These are phyloP conservation scores for Didymellaceae sp. DNA, from an alignment of 2,329 filamentous ascomycete genomes.

Conservation along the genomic window DNA sequence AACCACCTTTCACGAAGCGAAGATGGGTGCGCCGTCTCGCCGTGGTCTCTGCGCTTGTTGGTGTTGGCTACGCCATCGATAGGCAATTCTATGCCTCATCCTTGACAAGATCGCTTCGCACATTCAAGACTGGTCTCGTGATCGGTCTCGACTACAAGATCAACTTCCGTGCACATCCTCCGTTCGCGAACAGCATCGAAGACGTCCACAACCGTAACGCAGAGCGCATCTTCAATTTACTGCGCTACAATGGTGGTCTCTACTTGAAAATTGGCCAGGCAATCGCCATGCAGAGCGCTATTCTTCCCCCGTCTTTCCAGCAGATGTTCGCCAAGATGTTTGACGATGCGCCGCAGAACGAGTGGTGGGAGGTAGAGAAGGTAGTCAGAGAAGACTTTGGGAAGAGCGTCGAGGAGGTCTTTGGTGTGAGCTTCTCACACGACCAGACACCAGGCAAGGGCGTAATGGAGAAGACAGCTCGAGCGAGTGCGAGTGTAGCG, in stretches of 20 bases:
- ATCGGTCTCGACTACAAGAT: slow-evolving; percentile 95
- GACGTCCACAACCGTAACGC: slow-evolving; percentile 86
- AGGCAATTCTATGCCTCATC: slow-evolving; percentile 78
- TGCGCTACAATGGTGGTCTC: slow-evolving; percentile 86
- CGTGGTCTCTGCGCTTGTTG: slow-evolving; percentile 65
- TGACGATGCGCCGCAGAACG: slow-evolving; percentile 93
- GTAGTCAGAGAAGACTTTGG: slow-evolving; percentile 90
- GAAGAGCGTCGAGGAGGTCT: slow-evolving; percentile 84
- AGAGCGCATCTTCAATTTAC: slow-evolving; percentile 78
- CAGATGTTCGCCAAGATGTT: slow-evolving; percentile 97
- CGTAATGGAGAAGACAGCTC: slow-evolving; percentile 73
- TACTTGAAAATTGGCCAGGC: slow-evolving; percentile 99
- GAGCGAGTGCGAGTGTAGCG: slow-evolving; percentile 88
- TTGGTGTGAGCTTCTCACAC: slow-evolving; percentile 82
- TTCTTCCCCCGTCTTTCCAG: slow-evolving; percentile 92
- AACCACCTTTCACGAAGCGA: slow-evolving; percentile 71
- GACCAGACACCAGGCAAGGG: slow-evolving; percentile 62
- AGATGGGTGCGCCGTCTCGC: slow-evolving; percentile 80
- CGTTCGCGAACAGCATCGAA: slow-evolving; percentile 73
- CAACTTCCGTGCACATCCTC: slow-evolving; percentile 85
- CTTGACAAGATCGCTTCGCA: slow-evolving; percentile 77
- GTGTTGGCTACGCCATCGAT: slow-evolving; percentile 72
- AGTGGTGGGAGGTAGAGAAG: slow-evolving; percentile 82
- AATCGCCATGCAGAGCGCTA: slow-evolving; percentile 96
- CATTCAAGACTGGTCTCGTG: slow-evolving; percentile 78